These are phyloP conservation scores for Condylostoma magnum DNA, from an alignment of 169 alveolate species.

Conservation along the genomic window DNA sequence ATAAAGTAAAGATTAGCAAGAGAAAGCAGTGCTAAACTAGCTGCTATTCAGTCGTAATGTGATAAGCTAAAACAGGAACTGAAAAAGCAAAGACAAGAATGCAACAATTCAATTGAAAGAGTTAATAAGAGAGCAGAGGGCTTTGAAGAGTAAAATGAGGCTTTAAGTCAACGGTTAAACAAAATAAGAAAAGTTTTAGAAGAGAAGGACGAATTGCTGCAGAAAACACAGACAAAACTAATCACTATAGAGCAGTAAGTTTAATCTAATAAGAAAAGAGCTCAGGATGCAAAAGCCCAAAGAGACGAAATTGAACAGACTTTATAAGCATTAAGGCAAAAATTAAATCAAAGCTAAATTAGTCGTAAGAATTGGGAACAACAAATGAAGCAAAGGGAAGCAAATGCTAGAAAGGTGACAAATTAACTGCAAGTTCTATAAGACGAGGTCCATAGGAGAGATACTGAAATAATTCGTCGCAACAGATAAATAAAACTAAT, in stretches of 20 bases:
- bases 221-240: background rate
- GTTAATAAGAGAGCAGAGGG: background rate
- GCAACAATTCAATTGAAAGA: background rate
- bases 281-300: background rate
- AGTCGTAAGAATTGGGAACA: background rate
- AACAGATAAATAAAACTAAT: too few relatives aligned
- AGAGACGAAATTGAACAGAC: conserved; percentile 6
- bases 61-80: background rate
- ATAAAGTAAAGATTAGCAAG: background rate
- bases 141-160: conserved; percentile 17
- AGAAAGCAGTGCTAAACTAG: background rate
- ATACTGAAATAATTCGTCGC: conserved; percentile 20
- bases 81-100: background rate
- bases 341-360: background rate
- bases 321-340: background rate
- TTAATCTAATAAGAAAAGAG: background rate
- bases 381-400: background rate
- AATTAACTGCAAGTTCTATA: background rate
- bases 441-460: conserved; percentile 25
- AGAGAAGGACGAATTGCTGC: background rate
- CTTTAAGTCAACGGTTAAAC: background rate
- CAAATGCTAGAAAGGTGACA: background rate
- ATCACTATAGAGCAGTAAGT: background rate
- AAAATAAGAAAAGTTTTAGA: background rate
- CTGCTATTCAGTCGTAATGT: conserved; percentile 6